phyloP scores from a whole-genome alignment of 2,329 filamentous ascomycete species.

The Diaporthe sp. region DNA sequence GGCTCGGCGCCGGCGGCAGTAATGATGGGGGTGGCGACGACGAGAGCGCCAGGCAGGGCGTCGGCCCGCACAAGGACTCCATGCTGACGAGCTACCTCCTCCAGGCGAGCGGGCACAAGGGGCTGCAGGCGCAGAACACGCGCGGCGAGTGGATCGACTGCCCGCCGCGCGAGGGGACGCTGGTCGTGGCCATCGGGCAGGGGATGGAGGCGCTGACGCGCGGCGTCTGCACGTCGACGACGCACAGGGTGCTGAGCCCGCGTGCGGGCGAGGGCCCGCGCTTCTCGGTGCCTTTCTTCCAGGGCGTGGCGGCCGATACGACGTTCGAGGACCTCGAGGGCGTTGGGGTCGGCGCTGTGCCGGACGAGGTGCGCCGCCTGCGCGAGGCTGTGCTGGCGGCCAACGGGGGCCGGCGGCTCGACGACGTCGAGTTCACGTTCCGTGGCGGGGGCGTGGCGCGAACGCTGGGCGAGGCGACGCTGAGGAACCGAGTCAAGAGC shows the following conservation, averaged over 20 bases:
- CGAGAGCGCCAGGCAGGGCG: slow-evolving; percentile 81
- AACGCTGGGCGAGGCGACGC: slow-evolving; percentile 84
- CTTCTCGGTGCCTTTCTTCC: slow-evolving; percentile 89
- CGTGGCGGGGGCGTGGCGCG: slow-evolving; percentile 75
- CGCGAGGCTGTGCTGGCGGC: slow-evolving; percentile 70
- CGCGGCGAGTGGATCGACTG: slow-evolving; percentile 86
- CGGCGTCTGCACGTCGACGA: slow-evolving; percentile 86
- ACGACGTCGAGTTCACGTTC: slow-evolving; percentile 92
- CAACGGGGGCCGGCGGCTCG: slow-evolving; percentile 68
- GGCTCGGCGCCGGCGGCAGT: slow-evolving; percentile 54
- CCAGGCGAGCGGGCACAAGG: slow-evolving; percentile 81
- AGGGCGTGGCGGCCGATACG: slow-evolving; percentile 84
- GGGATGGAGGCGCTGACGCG: slow-evolving; percentile 87
- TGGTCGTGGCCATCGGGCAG: slow-evolving; percentile 91
- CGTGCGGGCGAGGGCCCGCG: slow-evolving; percentile 77
- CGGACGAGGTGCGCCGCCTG: slow-evolving; percentile 74
- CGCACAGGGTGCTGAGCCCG: slow-evolving; percentile 86
- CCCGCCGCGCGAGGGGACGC: slow-evolving; percentile 79
- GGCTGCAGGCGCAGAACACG: slow-evolving; percentile 87
- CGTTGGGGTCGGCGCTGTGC: slow-evolving; percentile 70
- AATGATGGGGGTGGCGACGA: slow-evolving; percentile 78
- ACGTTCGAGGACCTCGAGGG: slow-evolving; percentile 82
- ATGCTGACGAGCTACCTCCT: slow-evolving; percentile 88
- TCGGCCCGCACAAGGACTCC: slow-evolving; percentile 85
- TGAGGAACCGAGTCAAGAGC: slow-evolving; percentile 88